Base-by-base conservation (phyloP, 306 rosid genomes). In the Hippophae rhamnoides region DNA sequence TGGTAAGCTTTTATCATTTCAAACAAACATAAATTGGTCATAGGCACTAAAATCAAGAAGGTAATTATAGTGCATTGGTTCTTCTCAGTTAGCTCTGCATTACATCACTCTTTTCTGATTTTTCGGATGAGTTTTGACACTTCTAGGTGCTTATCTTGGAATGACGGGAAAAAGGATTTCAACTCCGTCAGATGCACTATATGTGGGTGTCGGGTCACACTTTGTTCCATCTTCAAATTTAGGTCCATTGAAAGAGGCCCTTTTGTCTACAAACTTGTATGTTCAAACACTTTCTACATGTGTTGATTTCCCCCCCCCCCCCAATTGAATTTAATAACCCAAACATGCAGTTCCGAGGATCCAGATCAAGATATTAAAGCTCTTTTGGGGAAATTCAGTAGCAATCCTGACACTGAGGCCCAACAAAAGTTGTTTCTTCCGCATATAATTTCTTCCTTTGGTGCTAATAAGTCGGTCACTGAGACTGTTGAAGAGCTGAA, bases 131-230 rank as follows among this genome's bases (percentile, higher is more conserved):
- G 38, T 31, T 13, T 76, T 58, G 25, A 64, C 70, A 55, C 3
- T 70, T 56, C 66, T 71, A 93, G 99, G 99, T 66, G 93, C 90
- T 47, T 93, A 88, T 74, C 93, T 93, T 72, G 99, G 99, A 64
- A 62, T 93, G 79, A 93, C 99, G 62, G 97, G 99, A 58, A 93
- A 86, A 76, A 83, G 94, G 76, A 77, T 88, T 65, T 78, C 85
- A 7, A 80, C 93, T 41, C 90, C 99, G 61, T 61, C 93, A 6
- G 99, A 93, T 80, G 94, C 99, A 44, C 77, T 93, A 64, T 93
- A 71, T 66, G 85, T 74, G 59, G 95, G 99, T 27, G 81, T 93
- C 40, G 99, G 99, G 72, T 79, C 99, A 58, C 97, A 93, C 77
- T 93, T 77, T 57, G 95, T 93, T 67, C 88, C 89, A 46, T 93